Conservation (phyloP, 78 protist species). For the Guillardia theta region DNA sequence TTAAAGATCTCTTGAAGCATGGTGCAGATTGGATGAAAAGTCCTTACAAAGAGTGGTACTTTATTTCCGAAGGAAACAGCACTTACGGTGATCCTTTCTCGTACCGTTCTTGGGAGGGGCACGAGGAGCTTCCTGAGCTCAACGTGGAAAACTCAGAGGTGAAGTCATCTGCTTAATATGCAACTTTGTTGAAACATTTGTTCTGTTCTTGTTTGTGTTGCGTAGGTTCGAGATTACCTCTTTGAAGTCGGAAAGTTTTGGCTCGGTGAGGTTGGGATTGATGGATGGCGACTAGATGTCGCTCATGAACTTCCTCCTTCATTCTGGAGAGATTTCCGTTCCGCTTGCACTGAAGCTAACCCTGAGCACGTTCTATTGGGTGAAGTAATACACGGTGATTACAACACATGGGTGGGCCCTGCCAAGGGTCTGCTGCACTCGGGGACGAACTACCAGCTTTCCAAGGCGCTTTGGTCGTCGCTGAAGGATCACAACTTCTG, state of each 20-base stretch:
- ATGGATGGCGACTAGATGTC: constrained; percentile 1
- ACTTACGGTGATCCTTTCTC: neutral
- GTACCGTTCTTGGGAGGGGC: constrained; percentile 6
- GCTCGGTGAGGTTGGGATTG: constrained; percentile 7
- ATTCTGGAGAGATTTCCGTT: constrained; percentile 3
- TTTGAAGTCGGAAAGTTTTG: neutral
- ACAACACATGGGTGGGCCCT: constrained; percentile 20
- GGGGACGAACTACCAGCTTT: neutral
- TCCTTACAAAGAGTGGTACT: neutral
- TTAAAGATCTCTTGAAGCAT: neutral
- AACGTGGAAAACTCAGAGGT: neutral
- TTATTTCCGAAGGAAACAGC: neutral
- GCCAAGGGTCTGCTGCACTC: constrained; percentile 3
- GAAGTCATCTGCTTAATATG: neutral
- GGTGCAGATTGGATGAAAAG: neutral
- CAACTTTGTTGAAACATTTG: too few relatives aligned
- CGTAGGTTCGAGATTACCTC: neutral
- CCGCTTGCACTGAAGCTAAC: constrained; percentile 4
- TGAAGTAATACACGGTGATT: neutral
- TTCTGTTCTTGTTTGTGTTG: neutral
- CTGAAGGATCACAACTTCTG: constrained; percentile 2
- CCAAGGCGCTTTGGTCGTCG: neutral
- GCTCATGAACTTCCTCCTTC: constrained; percentile 5
- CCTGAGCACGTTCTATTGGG: neutral
- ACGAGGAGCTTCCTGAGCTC: constrained; percentile 11